These are phyloP conservation scores for Whalleya microplaca DNA, from an alignment of 2,329 filamentous ascomycete genomes.

Conservation along the genomic window DNA sequence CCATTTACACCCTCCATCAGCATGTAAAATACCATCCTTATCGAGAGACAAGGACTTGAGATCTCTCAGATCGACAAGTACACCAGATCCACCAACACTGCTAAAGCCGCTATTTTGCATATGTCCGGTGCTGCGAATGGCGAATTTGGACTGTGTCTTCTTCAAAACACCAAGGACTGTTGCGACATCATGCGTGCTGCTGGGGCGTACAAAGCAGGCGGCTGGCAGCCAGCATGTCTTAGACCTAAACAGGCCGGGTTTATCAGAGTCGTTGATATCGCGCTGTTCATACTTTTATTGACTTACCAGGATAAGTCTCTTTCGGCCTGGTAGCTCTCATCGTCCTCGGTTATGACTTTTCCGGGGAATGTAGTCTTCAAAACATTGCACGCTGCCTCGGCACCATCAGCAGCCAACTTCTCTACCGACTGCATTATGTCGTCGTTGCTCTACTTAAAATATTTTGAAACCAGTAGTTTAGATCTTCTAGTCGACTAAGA, in stretches of 20 bases:
- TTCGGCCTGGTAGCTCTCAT: neutral
- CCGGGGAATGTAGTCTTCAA: too few species aligned
- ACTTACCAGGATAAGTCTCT: neutral
- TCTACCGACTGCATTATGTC: too few species aligned
- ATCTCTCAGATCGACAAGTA: constrained; percentile 22
- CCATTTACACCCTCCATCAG: constrained; percentile 19
- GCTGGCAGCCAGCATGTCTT: constrained; percentile 3
- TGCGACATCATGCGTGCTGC: constrained; percentile 1
- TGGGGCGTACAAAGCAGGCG: neutral
- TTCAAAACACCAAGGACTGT: neutral
- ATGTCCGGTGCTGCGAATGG: neutral
- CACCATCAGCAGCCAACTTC: too few species aligned
- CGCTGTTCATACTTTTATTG: neutral
- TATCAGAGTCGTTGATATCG: neutral
- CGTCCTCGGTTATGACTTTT: too few species aligned
- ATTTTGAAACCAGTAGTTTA: too few species aligned
- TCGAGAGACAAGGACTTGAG: constrained; percentile 12
- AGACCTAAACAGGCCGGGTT: neutral
- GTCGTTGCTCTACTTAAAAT: too few species aligned
- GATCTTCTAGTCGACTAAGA: too few species aligned
- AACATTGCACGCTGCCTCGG: too few species aligned
- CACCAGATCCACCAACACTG: constrained; percentile 18
- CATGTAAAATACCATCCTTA: constrained; percentile 1
- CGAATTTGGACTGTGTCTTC: neutral
- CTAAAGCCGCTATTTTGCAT: constrained; percentile 8